phyloP scores from a whole-genome alignment of 108 stramenopile species.

The Nannochloropsis oceanica region DNA sequence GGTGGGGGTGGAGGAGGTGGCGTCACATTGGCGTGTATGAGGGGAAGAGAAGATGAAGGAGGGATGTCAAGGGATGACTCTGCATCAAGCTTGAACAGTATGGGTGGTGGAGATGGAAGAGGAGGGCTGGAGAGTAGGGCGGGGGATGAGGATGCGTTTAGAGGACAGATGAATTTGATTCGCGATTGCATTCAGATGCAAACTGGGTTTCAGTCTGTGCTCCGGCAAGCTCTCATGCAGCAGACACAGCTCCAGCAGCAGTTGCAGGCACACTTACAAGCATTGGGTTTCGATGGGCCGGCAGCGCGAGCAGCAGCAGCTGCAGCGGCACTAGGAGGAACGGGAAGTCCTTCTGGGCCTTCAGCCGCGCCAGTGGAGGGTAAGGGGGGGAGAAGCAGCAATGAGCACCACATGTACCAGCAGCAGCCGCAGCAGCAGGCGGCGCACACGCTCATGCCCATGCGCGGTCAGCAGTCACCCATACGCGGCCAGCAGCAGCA shows the following conservation, averaged over 20 bases:
- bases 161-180: not conserved
- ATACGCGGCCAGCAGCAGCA: not conserved
- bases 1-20: not conserved
- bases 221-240: not conserved
- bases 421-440: not conserved
- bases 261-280: not conserved
- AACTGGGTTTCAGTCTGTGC: not conserved
- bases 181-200: not conserved
- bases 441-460: not conserved
- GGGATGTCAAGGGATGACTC: not conserved
- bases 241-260: not conserved
- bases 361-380: not conserved
- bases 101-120: not conserved
- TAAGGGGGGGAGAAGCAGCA: not conserved
- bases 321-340: not conserved
- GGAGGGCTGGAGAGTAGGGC: not conserved
- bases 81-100: not conserved
- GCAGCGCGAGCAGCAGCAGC: not conserved
- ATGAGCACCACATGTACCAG: not conserved
- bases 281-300: not conserved
- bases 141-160: not conserved
- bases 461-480: not conserved
- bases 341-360: not conserved
- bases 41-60: not conserved
- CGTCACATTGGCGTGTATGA: not conserved